Percentiles rank a stretch among this genome's conserved stretches.
phyloP scores from a whole-genome alignment of 164 flowering plant genomes.

The Akebia trifoliata region DNA sequence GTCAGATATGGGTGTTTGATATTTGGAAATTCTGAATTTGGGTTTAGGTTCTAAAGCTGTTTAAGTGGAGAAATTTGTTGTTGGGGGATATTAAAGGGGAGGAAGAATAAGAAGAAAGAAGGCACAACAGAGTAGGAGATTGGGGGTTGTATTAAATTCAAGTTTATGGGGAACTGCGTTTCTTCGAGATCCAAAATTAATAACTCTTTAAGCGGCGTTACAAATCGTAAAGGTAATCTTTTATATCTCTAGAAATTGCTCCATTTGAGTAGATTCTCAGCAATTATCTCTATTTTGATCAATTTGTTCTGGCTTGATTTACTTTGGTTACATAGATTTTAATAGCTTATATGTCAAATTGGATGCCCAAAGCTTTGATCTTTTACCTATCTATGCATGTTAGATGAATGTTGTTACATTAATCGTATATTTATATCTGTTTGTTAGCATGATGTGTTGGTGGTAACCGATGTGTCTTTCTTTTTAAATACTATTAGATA shows the following conservation, averaged over 20 bases:
- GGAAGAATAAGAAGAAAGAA: conserved; percentile 24
- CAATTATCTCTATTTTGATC: no score
- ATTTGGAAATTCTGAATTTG: conserved; percentile 20
- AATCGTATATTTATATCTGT: not conserved
- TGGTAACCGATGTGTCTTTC: no score
- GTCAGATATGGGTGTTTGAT: not conserved
- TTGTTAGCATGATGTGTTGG: not conserved
- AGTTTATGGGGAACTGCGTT: conserved; percentile 58
- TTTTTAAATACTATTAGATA: not conserved
- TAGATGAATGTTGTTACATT: not conserved
- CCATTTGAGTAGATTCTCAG: no score
- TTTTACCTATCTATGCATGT: no score
- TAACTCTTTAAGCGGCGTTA: conserved; percentile 52
- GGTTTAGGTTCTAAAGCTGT: conserved; percentile 26
- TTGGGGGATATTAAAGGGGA: conserved; percentile 22
- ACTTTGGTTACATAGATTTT: not conserved
- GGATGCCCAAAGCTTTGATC: not conserved
- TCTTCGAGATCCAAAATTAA: conserved; percentile 87
- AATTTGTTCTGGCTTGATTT: not conserved
- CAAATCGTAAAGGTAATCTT: conserved; percentile 47
- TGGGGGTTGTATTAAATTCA: conserved; percentile 66
- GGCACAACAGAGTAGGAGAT: conserved; percentile 27
- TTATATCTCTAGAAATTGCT: not conserved
- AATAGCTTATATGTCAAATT: not conserved
- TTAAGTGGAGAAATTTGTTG: conserved; percentile 24